Percentiles rank a stretch among this genome's conserved stretches.
Evolutionary conservation across 2,329 filamentous ascomycete species (phyloP).

Genomic region (Didymella lethalis): DNA sequence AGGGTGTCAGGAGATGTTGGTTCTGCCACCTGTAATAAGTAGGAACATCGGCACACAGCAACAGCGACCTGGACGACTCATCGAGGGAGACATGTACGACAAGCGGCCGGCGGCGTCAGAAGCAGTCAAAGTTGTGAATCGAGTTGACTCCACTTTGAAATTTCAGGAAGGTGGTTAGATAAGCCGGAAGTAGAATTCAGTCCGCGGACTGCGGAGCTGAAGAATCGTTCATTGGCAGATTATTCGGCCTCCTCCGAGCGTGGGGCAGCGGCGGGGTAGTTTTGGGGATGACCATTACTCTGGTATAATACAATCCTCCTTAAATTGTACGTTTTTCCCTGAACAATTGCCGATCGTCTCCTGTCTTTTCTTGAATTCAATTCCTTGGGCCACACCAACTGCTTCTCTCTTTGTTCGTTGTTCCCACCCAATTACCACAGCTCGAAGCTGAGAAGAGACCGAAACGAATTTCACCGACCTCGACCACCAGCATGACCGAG

Average conservation of each 20-base stretch:
- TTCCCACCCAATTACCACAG: not conserved
- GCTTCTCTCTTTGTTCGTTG: too few species aligned
- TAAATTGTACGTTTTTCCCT: too few species aligned
- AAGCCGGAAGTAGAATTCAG: constrained; percentile 4
- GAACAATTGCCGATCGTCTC: not conserved
- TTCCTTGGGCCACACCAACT: too few species aligned
- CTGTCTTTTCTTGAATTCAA: not conserved
- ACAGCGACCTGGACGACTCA: not conserved
- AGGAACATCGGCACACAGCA: not conserved
- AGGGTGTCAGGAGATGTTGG: not conserved
- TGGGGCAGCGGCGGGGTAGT: constrained; percentile 18
- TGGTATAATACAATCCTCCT: not conserved
- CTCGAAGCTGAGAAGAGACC: constrained; percentile 1
- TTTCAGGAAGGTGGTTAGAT: constrained; percentile 22
- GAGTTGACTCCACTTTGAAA: not conserved
- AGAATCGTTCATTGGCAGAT: constrained; percentile 12
- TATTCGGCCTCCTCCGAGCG: constrained; percentile 18
- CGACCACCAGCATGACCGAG: constrained; percentile 2
- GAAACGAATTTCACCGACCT: not conserved
- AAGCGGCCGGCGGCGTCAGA: constrained; percentile 2
- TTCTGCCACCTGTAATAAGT: not conserved
- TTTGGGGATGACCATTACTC: constrained; percentile 3
- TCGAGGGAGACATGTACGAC: not conserved
- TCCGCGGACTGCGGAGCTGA: constrained; percentile 14
- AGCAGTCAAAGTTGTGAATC: not conserved